Conservation (phyloP, 805 yeast species). For the Teunomyces lycoperdinae region DNA sequence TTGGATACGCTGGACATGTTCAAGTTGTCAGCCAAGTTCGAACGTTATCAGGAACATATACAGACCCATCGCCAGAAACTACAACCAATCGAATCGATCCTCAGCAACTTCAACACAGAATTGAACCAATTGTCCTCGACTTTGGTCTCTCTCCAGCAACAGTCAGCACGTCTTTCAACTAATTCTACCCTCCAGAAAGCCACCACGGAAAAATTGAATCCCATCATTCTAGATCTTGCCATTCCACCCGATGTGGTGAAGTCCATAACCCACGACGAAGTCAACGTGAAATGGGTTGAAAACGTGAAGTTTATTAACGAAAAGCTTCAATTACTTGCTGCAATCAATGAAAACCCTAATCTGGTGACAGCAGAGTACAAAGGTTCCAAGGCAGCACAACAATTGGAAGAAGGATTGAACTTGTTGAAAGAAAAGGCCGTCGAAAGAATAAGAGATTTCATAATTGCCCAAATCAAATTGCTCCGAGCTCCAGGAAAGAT, state of each 20-base stretch:
- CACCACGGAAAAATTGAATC: constrained; percentile 51
- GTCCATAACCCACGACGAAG: constrained; percentile 55
- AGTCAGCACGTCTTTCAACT: constrained; percentile 29
- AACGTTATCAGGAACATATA: constrained; percentile 14
- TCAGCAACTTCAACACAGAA: constrained; percentile 56
- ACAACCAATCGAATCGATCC: constrained; percentile 51
- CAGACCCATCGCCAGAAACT: constrained; percentile 27
- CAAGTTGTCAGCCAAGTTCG: constrained; percentile 7
- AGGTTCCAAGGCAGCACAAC: constrained; percentile 24
- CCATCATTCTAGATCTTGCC: constrained; percentile 70
- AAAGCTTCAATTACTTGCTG: constrained; percentile 52
- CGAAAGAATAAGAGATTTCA: constrained; percentile 71
- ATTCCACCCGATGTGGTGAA: constrained; percentile 71
- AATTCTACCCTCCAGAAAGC: constrained; percentile 26
- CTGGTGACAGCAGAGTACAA: constrained; percentile 12
- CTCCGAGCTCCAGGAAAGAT: constrained; percentile 53
- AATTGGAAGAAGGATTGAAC: constrained; percentile 38
- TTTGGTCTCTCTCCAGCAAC: constrained; percentile 30
- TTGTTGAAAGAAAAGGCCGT: constrained; percentile 59
- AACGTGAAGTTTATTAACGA: constrained; percentile 57
- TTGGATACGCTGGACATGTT: constrained; percentile 5
- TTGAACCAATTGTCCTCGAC: constrained; percentile 31
- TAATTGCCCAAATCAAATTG: constrained; percentile 62
- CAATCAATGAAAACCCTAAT: constrained; percentile 20
- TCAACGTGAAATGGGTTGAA: constrained; percentile 64